Conservation (phyloP, 1,139 yeast species). For the Hyphopichia fennica region DNA sequence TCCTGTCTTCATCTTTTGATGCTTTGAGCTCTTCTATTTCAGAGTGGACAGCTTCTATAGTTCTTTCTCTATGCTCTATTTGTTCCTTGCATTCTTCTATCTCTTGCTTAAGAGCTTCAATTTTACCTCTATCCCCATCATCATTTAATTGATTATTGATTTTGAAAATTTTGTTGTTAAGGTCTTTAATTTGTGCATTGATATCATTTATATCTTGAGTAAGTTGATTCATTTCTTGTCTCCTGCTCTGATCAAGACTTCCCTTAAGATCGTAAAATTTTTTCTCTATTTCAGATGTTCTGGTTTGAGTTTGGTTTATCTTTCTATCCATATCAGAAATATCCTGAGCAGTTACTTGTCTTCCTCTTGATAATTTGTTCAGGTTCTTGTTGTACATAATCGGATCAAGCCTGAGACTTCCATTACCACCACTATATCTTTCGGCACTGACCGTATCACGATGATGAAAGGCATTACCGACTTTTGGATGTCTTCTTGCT, state of each 20-base stretch:
- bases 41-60: constrained; percentile 15
- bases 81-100: constrained; percentile 30
- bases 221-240: constrained; percentile 14
- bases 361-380: constrained; percentile 31
- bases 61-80: constrained; percentile 24
- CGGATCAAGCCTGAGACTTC: constrained; percentile 61
- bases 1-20: background rate
- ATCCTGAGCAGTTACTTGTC: constrained; percentile 17
- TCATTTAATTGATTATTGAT: constrained; percentile 33
- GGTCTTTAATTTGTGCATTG: constrained; percentile 16
- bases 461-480: constrained; percentile 47
- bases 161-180: constrained; percentile 17
- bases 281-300: constrained; percentile 16
- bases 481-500: constrained; percentile 34
- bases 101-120: constrained; percentile 29
- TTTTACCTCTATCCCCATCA: constrained; percentile 32
- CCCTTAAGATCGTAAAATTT: constrained; percentile 14
- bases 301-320: constrained; percentile 14
- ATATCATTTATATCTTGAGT: background rate
- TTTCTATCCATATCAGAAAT: constrained; percentile 16
- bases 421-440: constrained; percentile 36
- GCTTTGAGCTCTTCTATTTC: constrained; percentile 8
- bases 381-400: constrained; percentile 36
- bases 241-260: constrained; percentile 13
- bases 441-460: constrained; percentile 45